Evolutionary conservation across 1,284 basidiomycete genomes (phyloP).

Genomic region (Austroboletus olivaceoglutinosus): DNA sequence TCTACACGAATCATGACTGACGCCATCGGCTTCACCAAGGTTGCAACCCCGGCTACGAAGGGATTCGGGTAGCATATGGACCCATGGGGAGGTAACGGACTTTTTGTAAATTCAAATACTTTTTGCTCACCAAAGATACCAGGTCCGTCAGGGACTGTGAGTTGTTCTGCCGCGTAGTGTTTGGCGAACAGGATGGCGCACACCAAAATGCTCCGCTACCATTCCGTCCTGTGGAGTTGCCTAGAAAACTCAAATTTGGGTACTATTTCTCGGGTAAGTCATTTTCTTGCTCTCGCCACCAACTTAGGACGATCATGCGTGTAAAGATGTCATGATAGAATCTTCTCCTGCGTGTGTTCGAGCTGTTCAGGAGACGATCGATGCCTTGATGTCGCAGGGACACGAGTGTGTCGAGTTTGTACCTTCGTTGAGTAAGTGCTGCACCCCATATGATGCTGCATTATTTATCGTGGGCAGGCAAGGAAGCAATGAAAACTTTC

Average conservation of each 20-base stretch:
- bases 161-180: constrained; percentile 51
- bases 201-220: constrained; percentile 54
- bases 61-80: constrained; percentile 57
- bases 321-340: constrained; percentile 57
- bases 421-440: constrained; percentile 46
- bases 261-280: constrained; percentile 62
- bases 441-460: not conserved
- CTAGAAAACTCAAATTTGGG: constrained; percentile 64
- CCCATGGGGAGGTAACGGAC: constrained; percentile 68
- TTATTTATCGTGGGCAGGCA: constrained; percentile 35
- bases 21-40: constrained; percentile 30
- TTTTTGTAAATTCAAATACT: not conserved
- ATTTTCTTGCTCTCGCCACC: not conserved
- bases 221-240: constrained; percentile 55
- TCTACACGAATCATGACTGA: constrained; percentile 1
- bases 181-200: constrained; percentile 48
- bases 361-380: constrained; percentile 76
- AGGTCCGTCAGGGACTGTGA: constrained; percentile 70
- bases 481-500: constrained; percentile 61
- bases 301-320: not conserved
- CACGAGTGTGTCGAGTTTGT: constrained; percentile 77
- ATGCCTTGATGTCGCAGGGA: constrained; percentile 62
- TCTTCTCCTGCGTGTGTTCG: constrained; percentile 78
- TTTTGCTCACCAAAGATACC: constrained; percentile 6
- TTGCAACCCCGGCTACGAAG: constrained; percentile 64